Conservation (phyloP, 1,284 basidiomycete genomes). For the Microbotryum silenes-acaulis region DNA sequence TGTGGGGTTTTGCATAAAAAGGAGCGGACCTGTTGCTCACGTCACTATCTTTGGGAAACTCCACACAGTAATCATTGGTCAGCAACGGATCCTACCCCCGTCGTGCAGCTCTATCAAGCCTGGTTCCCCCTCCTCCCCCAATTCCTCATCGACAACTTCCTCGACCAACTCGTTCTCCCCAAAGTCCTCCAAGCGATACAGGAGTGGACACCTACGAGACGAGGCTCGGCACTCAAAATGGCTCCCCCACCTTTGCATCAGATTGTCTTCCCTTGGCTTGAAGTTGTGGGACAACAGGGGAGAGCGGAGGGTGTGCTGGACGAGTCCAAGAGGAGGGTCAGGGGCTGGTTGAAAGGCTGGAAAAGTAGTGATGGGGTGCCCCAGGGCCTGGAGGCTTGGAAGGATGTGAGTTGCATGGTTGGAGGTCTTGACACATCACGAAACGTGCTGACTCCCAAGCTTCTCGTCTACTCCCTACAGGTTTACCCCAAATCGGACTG, state of each 20-base stretch:
- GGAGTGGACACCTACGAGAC: slow-evolving; percentile 62
- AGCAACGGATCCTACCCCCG: slow-evolving; percentile 61
- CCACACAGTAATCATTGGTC: slow-evolving; percentile 71
- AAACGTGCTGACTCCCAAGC: background rate
- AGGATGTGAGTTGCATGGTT: slow-evolving; percentile 53
- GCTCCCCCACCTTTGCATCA: slow-evolving; percentile 53
- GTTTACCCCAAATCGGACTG: slow-evolving; percentile 65
- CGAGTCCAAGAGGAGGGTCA: slow-evolving; percentile 77
- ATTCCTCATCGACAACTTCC: slow-evolving; percentile 88
- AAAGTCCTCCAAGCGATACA: slow-evolving; percentile 78
- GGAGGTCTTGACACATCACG: slow-evolving; percentile 26
- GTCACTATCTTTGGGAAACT: background rate
- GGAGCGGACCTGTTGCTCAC: background rate
- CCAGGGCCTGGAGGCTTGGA: slow-evolving; percentile 66
- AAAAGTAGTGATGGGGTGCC: slow-evolving; percentile 64
- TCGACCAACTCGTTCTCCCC: slow-evolving; percentile 90
- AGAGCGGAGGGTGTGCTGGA: slow-evolving; percentile 65
- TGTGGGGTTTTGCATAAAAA: slow-evolving; percentile 3
- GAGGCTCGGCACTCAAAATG: slow-evolving; percentile 42
- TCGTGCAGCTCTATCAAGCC: slow-evolving; percentile 72
- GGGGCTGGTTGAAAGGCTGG: slow-evolving; percentile 71
- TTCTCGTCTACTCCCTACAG: background rate
- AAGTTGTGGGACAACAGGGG: slow-evolving; percentile 65
- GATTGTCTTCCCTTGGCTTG: slow-evolving; percentile 93
- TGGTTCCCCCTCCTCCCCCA: slow-evolving; percentile 81